Evolutionary conservation across 2,329 filamentous ascomycete genomes (phyloP).

Genomic region (Paradendryphiella salina): DNA sequence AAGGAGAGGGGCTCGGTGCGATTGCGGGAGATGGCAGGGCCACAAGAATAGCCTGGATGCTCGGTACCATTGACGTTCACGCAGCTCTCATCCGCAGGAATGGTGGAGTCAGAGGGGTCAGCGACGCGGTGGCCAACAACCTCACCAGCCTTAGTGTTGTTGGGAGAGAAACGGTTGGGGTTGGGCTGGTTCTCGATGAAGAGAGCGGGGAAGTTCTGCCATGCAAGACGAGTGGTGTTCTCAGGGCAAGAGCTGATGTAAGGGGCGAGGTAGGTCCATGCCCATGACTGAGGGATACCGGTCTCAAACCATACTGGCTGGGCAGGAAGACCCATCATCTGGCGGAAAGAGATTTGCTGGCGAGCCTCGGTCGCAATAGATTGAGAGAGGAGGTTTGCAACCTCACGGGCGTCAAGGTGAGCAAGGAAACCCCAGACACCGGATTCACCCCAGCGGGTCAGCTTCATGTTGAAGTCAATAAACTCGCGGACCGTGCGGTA

Average conservation of each 20-base stretch:
- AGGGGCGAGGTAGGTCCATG: slow-evolving; percentile 78
- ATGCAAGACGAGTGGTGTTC: slow-evolving; percentile 73
- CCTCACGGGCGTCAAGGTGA: slow-evolving; percentile 75
- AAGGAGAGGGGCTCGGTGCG: slow-evolving; percentile 71
- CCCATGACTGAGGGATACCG: slow-evolving; percentile 81
- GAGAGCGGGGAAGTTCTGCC: slow-evolving; percentile 82
- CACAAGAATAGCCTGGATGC: slow-evolving; percentile 61
- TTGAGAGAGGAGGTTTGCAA: slow-evolving; percentile 72
- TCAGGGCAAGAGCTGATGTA: slow-evolving; percentile 77
- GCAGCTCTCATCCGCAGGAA: slow-evolving; percentile 57
- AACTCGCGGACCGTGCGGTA: slow-evolving; percentile 74
- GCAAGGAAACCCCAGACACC: slow-evolving; percentile 80
- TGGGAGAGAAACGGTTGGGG: slow-evolving; percentile 66
- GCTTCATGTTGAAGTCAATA: slow-evolving; percentile 81
- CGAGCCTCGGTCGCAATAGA: slow-evolving; percentile 78
- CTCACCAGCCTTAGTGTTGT: slow-evolving; percentile 64
- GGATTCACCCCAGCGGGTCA: slow-evolving; percentile 79
- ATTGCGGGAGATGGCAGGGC: slow-evolving; percentile 68
- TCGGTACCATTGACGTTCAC: slow-evolving; percentile 59
- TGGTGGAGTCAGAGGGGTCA: slow-evolving; percentile 56
- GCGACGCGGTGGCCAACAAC: slow-evolving; percentile 63
- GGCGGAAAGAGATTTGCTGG: slow-evolving; percentile 83
- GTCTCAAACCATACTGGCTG: slow-evolving; percentile 83
- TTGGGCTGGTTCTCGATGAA: slow-evolving; percentile 77
- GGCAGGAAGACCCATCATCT: slow-evolving; percentile 77